A percentile compares a stretch with the other conserved stretches of the same genome.
Evolutionary conservation across 371 early-diverging fungal genomes (phyloP).

Genomic region (Mortierella polycephala): DNA sequence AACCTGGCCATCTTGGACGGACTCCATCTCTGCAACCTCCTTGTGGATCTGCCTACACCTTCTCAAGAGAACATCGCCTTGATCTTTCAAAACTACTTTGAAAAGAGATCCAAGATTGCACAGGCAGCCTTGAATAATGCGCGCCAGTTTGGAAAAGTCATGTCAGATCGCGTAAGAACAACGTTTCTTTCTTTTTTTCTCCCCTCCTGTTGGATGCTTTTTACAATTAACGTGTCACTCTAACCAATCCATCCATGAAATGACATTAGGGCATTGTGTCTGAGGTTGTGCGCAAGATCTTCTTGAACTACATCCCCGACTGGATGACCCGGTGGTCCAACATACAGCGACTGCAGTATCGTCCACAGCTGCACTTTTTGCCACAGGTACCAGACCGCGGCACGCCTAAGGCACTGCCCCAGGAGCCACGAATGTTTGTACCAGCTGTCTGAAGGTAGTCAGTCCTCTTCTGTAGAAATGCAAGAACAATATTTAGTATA

Average conservation of each 20-base stretch:
- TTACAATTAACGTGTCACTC: not conserved
- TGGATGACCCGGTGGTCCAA: slow-evolving; percentile 45
- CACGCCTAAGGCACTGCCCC: slow-evolving; percentile 32
- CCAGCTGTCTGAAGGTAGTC: not conserved
- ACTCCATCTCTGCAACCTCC: slow-evolving; percentile 39
- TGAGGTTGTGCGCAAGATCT: slow-evolving; percentile 36
- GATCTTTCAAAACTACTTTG: slow-evolving; percentile 39
- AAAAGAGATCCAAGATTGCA: slow-evolving; percentile 34
- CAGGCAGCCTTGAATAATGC: slow-evolving; percentile 41
- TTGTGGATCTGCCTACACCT: slow-evolving; percentile 33
- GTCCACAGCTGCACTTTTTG: slow-evolving; percentile 48
- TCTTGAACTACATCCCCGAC: slow-evolving; percentile 45
- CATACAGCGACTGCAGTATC: slow-evolving; percentile 36
- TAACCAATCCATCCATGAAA: not conserved
- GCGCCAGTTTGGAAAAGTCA: slow-evolving; percentile 50
- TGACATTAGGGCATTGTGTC: slow-evolving; percentile 23
- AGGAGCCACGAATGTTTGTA: slow-evolving; percentile 34
- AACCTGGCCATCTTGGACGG: slow-evolving; percentile 49
- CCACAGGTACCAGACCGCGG: slow-evolving; percentile 48
- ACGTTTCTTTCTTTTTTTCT: not conserved
- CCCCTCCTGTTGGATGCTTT: not conserved
- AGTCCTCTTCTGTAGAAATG: too few relatives aligned
- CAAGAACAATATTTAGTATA: not conserved
- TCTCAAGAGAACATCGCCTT: slow-evolving; percentile 26
- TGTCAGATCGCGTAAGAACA: slow-evolving; percentile 37